A percentile compares a stretch with the other conserved stretches of the same genome.
Evolutionary conservation across 768 basidiomycete genomes (phyloP).

Genomic region (Mycena sanguinolenta): DNA sequence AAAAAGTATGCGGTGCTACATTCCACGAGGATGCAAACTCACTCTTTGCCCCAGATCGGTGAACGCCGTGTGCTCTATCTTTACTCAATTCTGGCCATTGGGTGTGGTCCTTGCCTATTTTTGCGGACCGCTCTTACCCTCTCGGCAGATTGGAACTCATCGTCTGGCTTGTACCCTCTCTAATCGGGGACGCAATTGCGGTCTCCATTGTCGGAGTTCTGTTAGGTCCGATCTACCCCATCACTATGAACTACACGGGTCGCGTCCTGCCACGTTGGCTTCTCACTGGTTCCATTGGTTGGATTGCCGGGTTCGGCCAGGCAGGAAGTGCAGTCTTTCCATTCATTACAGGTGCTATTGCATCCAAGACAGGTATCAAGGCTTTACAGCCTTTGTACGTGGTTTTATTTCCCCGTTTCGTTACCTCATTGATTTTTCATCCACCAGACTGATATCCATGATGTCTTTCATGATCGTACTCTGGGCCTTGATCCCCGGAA

Average conservation of each 20-base stretch:
- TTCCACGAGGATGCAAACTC: not conserved
- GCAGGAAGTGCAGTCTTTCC: constrained; percentile 81
- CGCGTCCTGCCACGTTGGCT: constrained; percentile 80
- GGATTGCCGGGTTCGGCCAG: constrained; percentile 78
- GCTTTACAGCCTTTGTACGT: constrained; percentile 73
- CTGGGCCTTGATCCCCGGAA: constrained; percentile 26
- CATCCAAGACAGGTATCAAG: constrained; percentile 71
- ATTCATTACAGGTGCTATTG: constrained; percentile 79
- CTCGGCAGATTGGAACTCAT: constrained; percentile 68
- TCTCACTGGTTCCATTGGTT: constrained; percentile 73
- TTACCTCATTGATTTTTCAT: not conserved
- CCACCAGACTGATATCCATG: constrained; percentile 28
- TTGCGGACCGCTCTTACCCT: not conserved
- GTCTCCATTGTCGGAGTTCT: constrained; percentile 75
- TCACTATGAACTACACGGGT: constrained; percentile 78
- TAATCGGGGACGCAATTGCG: constrained; percentile 74
- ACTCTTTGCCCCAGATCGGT: constrained; percentile 55
- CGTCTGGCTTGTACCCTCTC: constrained; percentile 77
- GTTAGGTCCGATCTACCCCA: constrained; percentile 83
- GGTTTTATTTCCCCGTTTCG: constrained; percentile 33
- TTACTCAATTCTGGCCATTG: constrained; percentile 65
- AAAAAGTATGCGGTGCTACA: constrained; percentile 49
- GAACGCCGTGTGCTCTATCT: constrained; percentile 67
- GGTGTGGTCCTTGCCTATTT: constrained; percentile 46
- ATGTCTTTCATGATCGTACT: constrained; percentile 29